Percentiles rank a stretch among this genome's conserved stretches.
Conservation (phyloP, 1,284 basidiomycete species). For the Laetiporus sulphureus region DNA sequence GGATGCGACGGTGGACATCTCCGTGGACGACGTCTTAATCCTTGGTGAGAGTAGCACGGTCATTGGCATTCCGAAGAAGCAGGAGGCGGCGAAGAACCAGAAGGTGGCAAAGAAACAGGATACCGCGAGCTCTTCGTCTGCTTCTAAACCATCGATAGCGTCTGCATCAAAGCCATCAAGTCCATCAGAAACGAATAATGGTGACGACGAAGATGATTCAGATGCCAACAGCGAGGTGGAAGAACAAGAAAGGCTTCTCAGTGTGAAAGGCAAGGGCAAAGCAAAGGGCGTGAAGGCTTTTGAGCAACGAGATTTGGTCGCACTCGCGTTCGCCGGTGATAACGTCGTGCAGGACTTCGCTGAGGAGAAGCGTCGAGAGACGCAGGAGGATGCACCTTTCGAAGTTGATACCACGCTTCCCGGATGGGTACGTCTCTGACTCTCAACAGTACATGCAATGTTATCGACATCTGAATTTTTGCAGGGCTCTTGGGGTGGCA, state of each 20-base stretch:
- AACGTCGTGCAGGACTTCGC: conserved; percentile 91
- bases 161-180: too few relatives aligned
- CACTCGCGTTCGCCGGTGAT: conserved; percentile 93
- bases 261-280: conserved; percentile 35
- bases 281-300: conserved; percentile 53
- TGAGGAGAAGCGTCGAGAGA: conserved; percentile 73
- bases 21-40: conserved; percentile 46
- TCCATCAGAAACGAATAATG: not conserved
- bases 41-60: conserved; percentile 20
- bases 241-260: conserved; percentile 49
- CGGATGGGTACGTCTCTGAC: conserved; percentile 71
- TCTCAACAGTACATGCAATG: not conserved
- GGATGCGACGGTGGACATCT: conserved; percentile 77
- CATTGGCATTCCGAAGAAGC: conserved; percentile 13
- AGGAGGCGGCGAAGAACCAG: too few relatives aligned
- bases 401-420: conserved; percentile 88
- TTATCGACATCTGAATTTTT: not conserved
- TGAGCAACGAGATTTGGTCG: conserved; percentile 85
- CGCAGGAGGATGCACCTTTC: conserved; percentile 79
- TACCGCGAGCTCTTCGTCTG: conserved; percentile 6
- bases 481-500: conserved; percentile 89
- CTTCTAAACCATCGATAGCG: conserved; percentile 5
- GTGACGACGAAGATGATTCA: conserved; percentile 38
- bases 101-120: too few relatives aligned
- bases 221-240: conserved; percentile 62